Evolutionary conservation across 495 filamentous ascomycete genomes (phyloP).

Genomic region (Wilcoxina mikolae): DNA sequence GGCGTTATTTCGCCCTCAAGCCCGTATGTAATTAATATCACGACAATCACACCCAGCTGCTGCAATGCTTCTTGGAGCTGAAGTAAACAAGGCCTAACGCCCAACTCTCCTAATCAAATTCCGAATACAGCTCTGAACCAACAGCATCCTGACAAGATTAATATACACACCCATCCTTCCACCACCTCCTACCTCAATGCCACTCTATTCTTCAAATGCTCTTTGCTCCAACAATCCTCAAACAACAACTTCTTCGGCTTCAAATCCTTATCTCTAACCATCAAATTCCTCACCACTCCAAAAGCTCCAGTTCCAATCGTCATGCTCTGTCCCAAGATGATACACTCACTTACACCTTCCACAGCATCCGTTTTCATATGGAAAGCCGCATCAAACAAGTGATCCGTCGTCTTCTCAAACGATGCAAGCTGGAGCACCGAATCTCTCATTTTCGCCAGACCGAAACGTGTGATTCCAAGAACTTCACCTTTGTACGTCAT

Average conservation of each 20-base stretch:
- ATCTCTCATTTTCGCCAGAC: slow-evolving; percentile 92
- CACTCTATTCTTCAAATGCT: background rate
- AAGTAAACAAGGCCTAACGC: too few species aligned
- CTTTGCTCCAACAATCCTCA: slow-evolving; percentile 50
- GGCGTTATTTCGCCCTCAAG: too few species aligned
- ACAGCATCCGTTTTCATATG: slow-evolving; percentile 77
- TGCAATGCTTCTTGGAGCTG: too few species aligned
- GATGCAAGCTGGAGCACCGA: slow-evolving; percentile 85
- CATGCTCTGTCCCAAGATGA: slow-evolving; percentile 95
- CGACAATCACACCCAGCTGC: too few species aligned
- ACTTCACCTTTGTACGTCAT: slow-evolving; percentile 99
- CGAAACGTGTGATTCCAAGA: slow-evolving; percentile 93
- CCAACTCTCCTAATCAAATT: too few species aligned
- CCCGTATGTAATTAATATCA: too few species aligned
- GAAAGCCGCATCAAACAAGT: slow-evolving; percentile 88
- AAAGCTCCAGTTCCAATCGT: slow-evolving; percentile 81
- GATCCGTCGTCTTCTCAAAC: slow-evolving; percentile 97
- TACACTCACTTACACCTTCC: slow-evolving; percentile 88
- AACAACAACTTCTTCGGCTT: slow-evolving; percentile 52
- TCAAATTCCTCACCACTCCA: slow-evolving; percentile 64
- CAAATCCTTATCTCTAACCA: slow-evolving; percentile 50
- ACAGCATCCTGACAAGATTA: background rate
- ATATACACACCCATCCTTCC: background rate
- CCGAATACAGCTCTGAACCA: background rate
- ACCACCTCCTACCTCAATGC: background rate